Base-by-base conservation (phyloP, 1,284 basidiomycete species). In the Cryptococcus sp. region DNA sequence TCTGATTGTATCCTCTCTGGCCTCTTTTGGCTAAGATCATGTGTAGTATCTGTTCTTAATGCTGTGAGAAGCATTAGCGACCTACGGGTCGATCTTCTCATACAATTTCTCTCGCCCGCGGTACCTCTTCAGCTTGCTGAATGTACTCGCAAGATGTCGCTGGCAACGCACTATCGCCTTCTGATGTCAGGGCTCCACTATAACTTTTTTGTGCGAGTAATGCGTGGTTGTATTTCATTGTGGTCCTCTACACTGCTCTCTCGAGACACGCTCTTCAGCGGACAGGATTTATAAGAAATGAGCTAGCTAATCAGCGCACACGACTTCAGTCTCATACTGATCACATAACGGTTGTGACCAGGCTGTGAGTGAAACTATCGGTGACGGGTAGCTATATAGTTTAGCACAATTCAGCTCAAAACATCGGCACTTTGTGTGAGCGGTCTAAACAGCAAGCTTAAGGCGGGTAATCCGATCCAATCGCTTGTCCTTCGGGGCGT, bases 1-100 rank as follows among this genome's bases (percentile, higher is more conserved):
- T 23, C 34, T 37, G 13, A 29, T 50, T 48, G 10, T 59, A 76
- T 74, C 74, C 74, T 76, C 74, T 76, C 74, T 76, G 72, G 73
- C 74, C 74, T 74, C 73, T 73, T 72, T 76, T 76, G 74, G 74
- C 74, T 76, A 76, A 74, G 74, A 76, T 76, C 74, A 75, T 76
- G 74, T 76, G 74, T 76, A 76, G 73, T 76, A 76, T 76, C 74
- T 75, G 74, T 76, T 75, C 73, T 76, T 76, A 70, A 70, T 43
- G 61, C 66, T 70, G 65, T 76, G 63, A 76, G 71, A 74, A 70
- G 67, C 61, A 43, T 70, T 71, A 75, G 58, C 40, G 46, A 49
- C 59, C 66, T 71, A 75, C 68, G 68, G 69, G 61, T 43, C 47
- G 55, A 67, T 55, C 60, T 69, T 73, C 71, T 76, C 62, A 60